Percentiles rank a stretch among this genome's conserved stretches.
Conservation (phyloP, 192 early-diverging fungal genomes). For the Endogone sp. region DNA sequence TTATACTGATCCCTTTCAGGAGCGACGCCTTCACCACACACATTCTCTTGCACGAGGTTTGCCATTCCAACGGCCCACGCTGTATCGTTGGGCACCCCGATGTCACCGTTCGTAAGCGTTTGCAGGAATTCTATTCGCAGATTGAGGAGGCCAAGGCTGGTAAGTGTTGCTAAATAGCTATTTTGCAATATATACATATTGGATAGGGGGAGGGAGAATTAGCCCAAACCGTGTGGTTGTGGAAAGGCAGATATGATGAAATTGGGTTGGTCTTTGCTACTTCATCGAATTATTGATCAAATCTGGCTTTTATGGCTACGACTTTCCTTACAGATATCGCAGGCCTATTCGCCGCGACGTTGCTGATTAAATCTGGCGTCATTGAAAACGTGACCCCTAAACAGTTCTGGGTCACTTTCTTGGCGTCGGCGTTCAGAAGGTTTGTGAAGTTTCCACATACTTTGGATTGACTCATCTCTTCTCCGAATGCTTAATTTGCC, state of each 20-base stretch:
- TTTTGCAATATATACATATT: constrained; percentile 7
- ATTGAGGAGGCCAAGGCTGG: constrained; percentile 78
- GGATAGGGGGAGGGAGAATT: no score
- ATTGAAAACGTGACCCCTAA: constrained; percentile 53
- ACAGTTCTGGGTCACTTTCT: constrained; percentile 68
- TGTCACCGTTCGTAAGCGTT: constrained; percentile 57
- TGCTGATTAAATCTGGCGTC: constrained; percentile 55
- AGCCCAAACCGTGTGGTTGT: no score
- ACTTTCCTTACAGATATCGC: no score
- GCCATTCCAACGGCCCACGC: constrained; percentile 69
- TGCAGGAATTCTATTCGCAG: constrained; percentile 67
- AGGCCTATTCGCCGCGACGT: constrained; percentile 54
- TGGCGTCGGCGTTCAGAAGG: constrained; percentile 63
- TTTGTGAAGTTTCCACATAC: no score
- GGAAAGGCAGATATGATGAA: no score
- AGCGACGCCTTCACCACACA: constrained; percentile 72
- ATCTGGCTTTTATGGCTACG: no score
- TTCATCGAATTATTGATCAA: no score
- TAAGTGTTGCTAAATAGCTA: constrained; percentile 4
- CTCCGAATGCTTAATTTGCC: no score
- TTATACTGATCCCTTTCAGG: not conserved
- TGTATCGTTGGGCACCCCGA: constrained; percentile 34
- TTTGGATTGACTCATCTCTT: no score
- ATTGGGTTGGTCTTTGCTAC: no score
- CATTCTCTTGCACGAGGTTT: constrained; percentile 68